These are phyloP conservation scores for Teratosphaeria epicoccoides DNA, from an alignment of 2,329 filamentous ascomycete species.

Conservation along the genomic window DNA sequence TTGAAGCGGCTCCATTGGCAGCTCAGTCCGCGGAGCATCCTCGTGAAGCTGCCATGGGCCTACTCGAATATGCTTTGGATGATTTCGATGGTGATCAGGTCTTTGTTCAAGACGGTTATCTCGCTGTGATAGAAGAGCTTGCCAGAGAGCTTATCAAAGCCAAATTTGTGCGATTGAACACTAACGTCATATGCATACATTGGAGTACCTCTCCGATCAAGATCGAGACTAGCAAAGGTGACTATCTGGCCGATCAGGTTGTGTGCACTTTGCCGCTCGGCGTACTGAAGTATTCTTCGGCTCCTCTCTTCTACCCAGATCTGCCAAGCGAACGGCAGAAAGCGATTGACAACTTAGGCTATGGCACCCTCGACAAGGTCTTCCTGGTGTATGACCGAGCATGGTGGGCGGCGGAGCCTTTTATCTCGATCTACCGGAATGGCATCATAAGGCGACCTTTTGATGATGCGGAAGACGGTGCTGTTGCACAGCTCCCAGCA, in stretches of 20 bases:
- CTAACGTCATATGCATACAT: constrained; percentile 8
- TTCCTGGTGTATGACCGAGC: constrained; percentile 12
- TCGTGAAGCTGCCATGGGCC: constrained; percentile 9
- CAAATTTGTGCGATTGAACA: constrained; percentile 5
- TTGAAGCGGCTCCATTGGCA: constrained; percentile 17
- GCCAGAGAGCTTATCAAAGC: constrained; percentile 9
- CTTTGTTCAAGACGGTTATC: constrained; percentile 18
- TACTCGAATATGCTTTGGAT: constrained; percentile 18
- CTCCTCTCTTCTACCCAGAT: constrained; percentile 11
- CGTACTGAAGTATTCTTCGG: constrained; percentile 11
- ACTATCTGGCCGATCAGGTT: constrained; percentile 11
- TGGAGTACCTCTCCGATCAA: constrained; percentile 10
- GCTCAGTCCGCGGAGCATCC: constrained; percentile 15
- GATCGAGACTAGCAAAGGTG: constrained; percentile 7
- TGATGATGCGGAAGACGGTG: background rate
- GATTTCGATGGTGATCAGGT: constrained; percentile 20
- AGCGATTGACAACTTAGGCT: constrained; percentile 12
- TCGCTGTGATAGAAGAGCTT: constrained; percentile 13
- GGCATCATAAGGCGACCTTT: constrained; percentile 7
- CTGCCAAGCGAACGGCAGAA: constrained; percentile 10
- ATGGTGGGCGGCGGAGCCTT: constrained; percentile 17
- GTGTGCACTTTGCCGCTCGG: constrained; percentile 17
- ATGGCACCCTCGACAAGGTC: constrained; percentile 18
- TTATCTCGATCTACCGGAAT: constrained; percentile 7
- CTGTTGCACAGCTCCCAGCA: background rate